Percentiles rank a stretch among this genome's conserved stretches.
These are phyloP conservation scores for Fusarium sambucinum DNA, from an alignment of 2,329 filamentous ascomycete genomes.

Conservation along the genomic window DNA sequence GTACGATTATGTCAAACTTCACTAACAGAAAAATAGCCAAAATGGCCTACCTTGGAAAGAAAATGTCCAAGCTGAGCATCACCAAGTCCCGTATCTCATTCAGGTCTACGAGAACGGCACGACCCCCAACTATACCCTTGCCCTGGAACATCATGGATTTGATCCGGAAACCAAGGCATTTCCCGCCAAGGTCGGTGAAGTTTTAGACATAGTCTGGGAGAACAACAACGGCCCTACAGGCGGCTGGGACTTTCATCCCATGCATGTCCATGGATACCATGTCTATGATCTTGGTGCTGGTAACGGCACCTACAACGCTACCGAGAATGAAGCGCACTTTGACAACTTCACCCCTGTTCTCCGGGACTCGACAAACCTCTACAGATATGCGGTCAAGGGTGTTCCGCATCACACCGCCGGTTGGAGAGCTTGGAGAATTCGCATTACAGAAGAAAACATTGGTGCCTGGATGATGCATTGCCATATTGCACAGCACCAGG, in stretches of 20 bases:
- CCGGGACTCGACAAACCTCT: slow-evolving; percentile 57
- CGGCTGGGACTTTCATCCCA: slow-evolving; percentile 38
- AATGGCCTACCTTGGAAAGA: slow-evolving; percentile 34
- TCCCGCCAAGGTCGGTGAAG: slow-evolving; percentile 67
- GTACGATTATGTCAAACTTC: rapidly evolving
- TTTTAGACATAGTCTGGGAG: slow-evolving; percentile 65
- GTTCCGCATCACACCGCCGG: slow-evolving; percentile 58
- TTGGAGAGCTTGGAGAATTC: slow-evolving; percentile 71
- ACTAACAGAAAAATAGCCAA: slow-evolving; percentile 10
- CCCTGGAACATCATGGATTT: slow-evolving; percentile 64
- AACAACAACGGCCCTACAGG: slow-evolving; percentile 55
- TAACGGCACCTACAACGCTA: slow-evolving; percentile 29
- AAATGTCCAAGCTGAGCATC: slow-evolving; percentile 21
- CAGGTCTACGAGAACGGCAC: slow-evolving; percentile 29
- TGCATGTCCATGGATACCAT: slow-evolving; percentile 35
- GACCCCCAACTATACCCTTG: slow-evolving; percentile 62
- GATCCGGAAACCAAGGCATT: slow-evolving; percentile 64
- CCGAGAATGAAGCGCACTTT: slow-evolving; percentile 19
- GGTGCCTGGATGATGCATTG: slow-evolving; percentile 74
- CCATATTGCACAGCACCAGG: slow-evolving; percentile 68
- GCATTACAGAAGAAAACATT: slow-evolving; percentile 57
- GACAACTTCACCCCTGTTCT: slow-evolving; percentile 29
- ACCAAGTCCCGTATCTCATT: slow-evolving; percentile 37
- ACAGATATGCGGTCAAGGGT: slow-evolving; percentile 62
- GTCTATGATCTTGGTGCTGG: slow-evolving; percentile 24